Evolutionary conservation across 768 basidiomycete species (phyloP), one percentile per base, ranked within the genome.

Genomic region (Trichaptum fuscoviolaceum): DNA sequence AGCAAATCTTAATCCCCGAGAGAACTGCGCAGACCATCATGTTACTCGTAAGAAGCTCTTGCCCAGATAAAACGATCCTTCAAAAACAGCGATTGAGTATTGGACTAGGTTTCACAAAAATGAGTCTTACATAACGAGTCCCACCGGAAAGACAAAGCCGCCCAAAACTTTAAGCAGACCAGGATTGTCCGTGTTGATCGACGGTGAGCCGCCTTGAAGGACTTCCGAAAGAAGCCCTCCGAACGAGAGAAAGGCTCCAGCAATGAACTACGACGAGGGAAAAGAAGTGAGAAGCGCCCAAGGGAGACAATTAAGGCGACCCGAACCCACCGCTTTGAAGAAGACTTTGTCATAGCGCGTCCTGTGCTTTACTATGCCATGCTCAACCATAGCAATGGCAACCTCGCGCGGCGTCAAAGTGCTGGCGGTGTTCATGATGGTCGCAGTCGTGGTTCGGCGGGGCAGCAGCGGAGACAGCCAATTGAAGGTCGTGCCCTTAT

Each of bases 191-290:
- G 75, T 62, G 24, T 75, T 82, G 30, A 91, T 71, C 0, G 78
- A 81, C 0, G 77, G 73, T 0, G 89, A 82, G 7, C 90, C 90
- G 36, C 87, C 90, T 59, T 81, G 76, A 18, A 90, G 72, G 66
- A 91, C 79, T 68, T 88, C 77, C 24, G 84, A 84, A 30, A 91
- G 74, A 18, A 91, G 76, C 20, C 87, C 87, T 71, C 90, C 90
- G 63, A 91, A 91, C 7, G 89, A 89, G n/a, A 91, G 72, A 85
- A 91, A 89, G 35, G 83, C 80, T 20, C 90, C 90, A 30, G 88
- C 90, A 65, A 85, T 76, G 63, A 90, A 83, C 89, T 91, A 58
- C 4, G n/a, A 27, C 27, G 23, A 36, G 18, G 20, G 27, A 60
- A 58, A 34, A 10, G 17, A 15, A 20, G 24, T 63, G 6, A 34